Base-by-base conservation (phyloP, 2,329 filamentous ascomycete genomes). In the Tolypocladium ovalisporum region DNA sequence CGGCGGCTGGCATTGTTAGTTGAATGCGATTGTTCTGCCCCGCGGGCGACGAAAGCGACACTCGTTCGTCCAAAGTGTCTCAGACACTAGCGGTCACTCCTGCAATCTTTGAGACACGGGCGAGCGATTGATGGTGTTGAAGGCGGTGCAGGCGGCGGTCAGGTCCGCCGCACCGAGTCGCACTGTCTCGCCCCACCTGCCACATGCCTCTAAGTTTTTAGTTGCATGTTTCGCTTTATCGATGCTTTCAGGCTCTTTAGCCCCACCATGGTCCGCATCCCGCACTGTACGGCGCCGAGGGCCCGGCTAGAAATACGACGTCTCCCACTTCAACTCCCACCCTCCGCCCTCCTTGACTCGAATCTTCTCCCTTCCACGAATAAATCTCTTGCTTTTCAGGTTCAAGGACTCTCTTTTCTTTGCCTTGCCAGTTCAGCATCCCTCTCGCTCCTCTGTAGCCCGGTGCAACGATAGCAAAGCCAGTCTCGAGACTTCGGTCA, bases 301-400 rank as follows among this genome's bases (percentile, higher is more conserved):
- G 57, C 49, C 59, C 57, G 57, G 35, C 51, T 60, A 55, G 62
- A 62, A 63, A 63, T 62, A 61, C 49, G 29, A 34, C 52, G 24
- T 27, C 39, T 53, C n/a, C 52, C 56, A 40, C 51, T 32, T 54
- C n/a, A n/a, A 15, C 32, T 29, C 35, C 29, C 51, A 40, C 40
- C 29, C n/a, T 24, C 29, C 15, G n/a, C 52, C n/a, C 35, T 52
- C 56, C 47, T 59, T 42, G 55, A 36, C 53, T 55, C 42, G 52
- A 17, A 32, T 52, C 36, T 40, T 60, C 53, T 47, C 59, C 54
- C 53, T n/a, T 29, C 12, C 35, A 29, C 15, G 7, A 17, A 39
- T 29, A n/a, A 34, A 34, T 53, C 51, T 37, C n/a, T 39, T 13
- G 44, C 44, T 49, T 5, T 32, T 13, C 7, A 49, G 15, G 44